Evolutionary conservation across 352 stramenopile species (phyloP).

Genomic region (Pythium pyrilobum): DNA sequence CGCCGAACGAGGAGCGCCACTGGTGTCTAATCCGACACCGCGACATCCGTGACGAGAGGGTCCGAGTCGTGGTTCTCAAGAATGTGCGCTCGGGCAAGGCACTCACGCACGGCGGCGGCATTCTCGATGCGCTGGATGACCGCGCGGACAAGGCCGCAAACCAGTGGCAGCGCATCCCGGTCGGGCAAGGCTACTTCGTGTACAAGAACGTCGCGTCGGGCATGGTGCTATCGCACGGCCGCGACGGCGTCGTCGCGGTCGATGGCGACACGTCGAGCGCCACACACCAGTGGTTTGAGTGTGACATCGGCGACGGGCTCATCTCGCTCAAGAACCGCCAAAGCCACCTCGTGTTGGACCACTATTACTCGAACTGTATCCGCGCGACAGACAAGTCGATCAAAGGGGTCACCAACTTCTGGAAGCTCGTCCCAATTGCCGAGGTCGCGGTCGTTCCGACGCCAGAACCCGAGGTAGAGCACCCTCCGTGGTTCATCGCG

Average conservation of each 20-base stretch:
- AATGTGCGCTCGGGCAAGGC: neutral
- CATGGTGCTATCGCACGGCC: neutral
- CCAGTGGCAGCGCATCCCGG: slow-evolving; percentile 1
- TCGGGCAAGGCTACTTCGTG: neutral
- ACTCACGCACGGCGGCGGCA: neutral
- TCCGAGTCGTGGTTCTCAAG: neutral
- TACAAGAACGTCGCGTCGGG: neutral
- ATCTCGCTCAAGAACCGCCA: slow-evolving; percentile 1
- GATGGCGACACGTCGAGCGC: neutral
- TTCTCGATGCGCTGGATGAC: slow-evolving; percentile 2
- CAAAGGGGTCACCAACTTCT: too few relatives aligned
- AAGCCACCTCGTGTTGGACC: slow-evolving; percentile 2
- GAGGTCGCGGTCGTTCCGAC: too few relatives aligned
- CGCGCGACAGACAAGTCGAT: too few relatives aligned
- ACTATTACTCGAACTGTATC: slow-evolving; percentile 1
- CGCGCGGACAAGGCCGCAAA: neutral
- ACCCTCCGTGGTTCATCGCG: too few relatives aligned
- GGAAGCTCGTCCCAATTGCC: too few relatives aligned
- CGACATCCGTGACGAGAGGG: too few relatives aligned
- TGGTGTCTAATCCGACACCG: too few relatives aligned
- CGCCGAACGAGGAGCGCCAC: neutral
- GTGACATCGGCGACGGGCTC: neutral
- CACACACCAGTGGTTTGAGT: slow-evolving; percentile 8
- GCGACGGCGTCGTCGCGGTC: neutral
- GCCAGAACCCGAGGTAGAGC: too few relatives aligned